Evolutionary conservation across 2,329 filamentous ascomycete species (phyloP).

Genomic region (Didymella exigua): DNA sequence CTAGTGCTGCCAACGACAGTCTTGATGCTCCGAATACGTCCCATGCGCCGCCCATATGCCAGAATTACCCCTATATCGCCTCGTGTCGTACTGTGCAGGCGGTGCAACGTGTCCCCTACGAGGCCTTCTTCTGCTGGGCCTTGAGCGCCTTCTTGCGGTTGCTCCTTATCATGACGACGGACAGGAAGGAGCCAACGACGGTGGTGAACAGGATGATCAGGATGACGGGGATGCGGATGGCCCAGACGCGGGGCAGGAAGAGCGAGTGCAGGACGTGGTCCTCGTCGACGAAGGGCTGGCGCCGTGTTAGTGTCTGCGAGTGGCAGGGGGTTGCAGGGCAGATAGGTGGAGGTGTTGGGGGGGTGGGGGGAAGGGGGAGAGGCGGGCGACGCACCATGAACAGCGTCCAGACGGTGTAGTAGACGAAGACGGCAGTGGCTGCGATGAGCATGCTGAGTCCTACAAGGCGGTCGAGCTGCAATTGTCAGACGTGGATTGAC

Average conservation of each 20-base stretch:
- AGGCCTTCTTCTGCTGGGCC: constrained; percentile 87
- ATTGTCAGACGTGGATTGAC: constrained; percentile 1
- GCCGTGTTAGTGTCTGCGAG: constrained; percentile 1
- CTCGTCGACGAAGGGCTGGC: constrained; percentile 92
- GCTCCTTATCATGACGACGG: constrained; percentile 98
- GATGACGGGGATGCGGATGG: constrained; percentile 97
- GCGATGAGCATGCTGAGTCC: constrained; percentile 77
- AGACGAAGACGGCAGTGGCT: constrained; percentile 76
- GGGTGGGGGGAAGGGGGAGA: neutral
- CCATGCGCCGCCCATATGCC: constrained; percentile 17
- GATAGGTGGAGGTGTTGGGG: neutral
- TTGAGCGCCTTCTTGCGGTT: constrained; percentile 98
- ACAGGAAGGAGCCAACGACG: constrained; percentile 93
- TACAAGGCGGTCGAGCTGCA: constrained; percentile 86
- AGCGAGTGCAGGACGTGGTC: constrained; percentile 91
- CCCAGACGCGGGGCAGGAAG: constrained; percentile 98
- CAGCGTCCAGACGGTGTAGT: constrained; percentile 98
- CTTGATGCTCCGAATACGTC: neutral
- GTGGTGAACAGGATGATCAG: constrained; percentile 89
- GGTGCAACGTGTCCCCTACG: constrained; percentile 26
- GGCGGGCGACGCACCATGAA: constrained; percentile 72
- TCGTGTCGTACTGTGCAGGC: neutral
- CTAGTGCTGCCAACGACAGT: constrained; percentile 2
- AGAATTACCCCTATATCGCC: constrained; percentile 7
- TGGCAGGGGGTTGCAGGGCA: no score